Percentiles rank a stretch among this genome's conserved stretches.
phyloP scores from a whole-genome alignment of 371 early-diverging fungal species.

The Haplosporangium sp. region DNA sequence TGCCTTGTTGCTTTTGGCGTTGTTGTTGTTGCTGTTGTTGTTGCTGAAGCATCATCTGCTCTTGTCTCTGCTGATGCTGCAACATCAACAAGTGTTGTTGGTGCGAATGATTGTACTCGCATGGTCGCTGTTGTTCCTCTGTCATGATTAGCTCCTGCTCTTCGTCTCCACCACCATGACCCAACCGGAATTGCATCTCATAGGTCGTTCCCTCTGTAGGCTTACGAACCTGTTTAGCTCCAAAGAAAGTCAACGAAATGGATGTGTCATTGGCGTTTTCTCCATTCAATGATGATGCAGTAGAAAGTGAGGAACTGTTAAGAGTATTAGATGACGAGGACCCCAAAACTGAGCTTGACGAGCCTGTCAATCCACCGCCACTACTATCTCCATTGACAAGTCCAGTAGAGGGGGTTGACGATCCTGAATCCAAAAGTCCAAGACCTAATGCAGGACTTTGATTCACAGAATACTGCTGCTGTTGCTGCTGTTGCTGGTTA shows the following conservation, averaged over 20 bases:
- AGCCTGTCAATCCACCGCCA: conserved; percentile 8
- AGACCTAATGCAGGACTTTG: conserved; percentile 33
- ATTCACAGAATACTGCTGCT: conserved; percentile 11
- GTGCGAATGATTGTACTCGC: conserved; percentile 39
- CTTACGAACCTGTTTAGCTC: conserved; percentile 50
- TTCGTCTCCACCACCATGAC: conserved; percentile 50
- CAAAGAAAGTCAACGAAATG: conserved; percentile 53
- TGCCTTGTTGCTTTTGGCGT: conserved; percentile 14
- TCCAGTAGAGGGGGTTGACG: conserved; percentile 9
- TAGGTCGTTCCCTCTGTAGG: conserved; percentile 45
- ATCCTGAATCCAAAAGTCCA: conserved; percentile 27
- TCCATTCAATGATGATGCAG: not conserved
- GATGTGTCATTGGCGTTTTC: conserved; percentile 49
- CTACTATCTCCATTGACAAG: conserved; percentile 28
- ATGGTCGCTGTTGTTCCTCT: conserved; percentile 35
- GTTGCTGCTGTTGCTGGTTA: conserved; percentile 19
- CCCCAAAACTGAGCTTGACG: conserved; percentile 9
- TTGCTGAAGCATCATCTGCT: conserved; percentile 16
- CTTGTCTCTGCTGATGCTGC: conserved; percentile 36
- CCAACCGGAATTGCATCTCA: conserved; percentile 45
- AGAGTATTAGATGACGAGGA: not conserved
- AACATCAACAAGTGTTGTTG: conserved; percentile 33
- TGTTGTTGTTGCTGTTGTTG: conserved; percentile 21
- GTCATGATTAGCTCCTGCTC: conserved; percentile 31
- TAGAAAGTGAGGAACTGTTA: conserved; percentile 1